These are phyloP conservation scores for Mesotaenium endlicherianum DNA, from an alignment of 139 green algal genomes.

Conservation along the genomic window DNA sequence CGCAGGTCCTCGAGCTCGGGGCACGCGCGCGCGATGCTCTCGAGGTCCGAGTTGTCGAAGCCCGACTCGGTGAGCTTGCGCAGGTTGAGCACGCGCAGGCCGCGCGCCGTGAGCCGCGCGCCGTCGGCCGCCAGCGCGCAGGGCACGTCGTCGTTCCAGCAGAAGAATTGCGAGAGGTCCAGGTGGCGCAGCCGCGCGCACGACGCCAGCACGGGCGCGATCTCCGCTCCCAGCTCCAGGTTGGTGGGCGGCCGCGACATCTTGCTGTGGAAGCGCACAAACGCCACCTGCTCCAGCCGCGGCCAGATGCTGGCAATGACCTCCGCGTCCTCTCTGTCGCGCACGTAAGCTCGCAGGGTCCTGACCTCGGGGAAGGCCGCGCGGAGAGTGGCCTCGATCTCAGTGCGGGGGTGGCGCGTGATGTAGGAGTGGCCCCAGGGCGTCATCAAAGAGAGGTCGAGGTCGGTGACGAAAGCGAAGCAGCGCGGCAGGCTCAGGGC, in stretches of 20 bases:
- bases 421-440: not conserved
- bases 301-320: slow-evolving; percentile 23
- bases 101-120: not conserved
- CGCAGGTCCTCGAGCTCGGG: slow-evolving; percentile 4
- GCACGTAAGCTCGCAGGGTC: slow-evolving; percentile 6
- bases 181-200: not conserved
- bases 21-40: not conserved
- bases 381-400: not conserved
- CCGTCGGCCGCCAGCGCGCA: not conserved
- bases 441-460: slow-evolving; percentile 18
- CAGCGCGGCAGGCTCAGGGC: not conserved
- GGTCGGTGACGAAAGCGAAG: slow-evolving; percentile 3
- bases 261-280: slow-evolving; percentile 27
- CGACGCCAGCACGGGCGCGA: not conserved
- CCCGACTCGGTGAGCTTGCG: not conserved
- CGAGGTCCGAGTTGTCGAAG: not conserved
- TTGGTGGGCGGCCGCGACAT: not conserved
- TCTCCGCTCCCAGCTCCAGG: not conserved
- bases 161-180: slow-evolving; percentile 14
- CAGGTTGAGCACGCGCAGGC: slow-evolving; percentile 14
- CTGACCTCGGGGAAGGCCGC: slow-evolving; percentile 24
- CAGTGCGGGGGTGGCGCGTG: no score
- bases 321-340: not conserved
- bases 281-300: not conserved
- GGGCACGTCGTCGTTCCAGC: not conserved